Conservation (phyloP, 1,284 basidiomycete genomes). For the Singerocomus inundabilis region DNA sequence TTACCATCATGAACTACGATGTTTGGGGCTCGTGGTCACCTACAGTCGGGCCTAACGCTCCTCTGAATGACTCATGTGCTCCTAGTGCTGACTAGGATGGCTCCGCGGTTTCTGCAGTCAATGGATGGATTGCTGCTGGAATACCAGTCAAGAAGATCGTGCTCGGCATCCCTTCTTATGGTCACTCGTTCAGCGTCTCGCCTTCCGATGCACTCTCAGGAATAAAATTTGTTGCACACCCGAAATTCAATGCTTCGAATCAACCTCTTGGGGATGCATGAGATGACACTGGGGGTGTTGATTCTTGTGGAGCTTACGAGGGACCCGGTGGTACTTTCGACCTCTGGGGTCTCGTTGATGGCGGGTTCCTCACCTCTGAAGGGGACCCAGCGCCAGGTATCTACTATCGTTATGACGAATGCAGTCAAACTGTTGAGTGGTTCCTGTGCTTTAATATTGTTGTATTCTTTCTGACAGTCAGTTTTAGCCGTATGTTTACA, state of each 20-base stretch:
- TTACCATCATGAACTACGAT: constrained; percentile 75
- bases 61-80: constrained; percentile 56
- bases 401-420: background rate
- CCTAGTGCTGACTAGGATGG: constrained; percentile 51
- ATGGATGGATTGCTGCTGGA: constrained; percentile 45
- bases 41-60: constrained; percentile 41
- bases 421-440: constrained; percentile 5
- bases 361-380: constrained; percentile 39
- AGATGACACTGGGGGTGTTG: constrained; percentile 34
- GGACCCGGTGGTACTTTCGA: constrained; percentile 38
- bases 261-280: constrained; percentile 43
- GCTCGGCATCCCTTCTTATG: constrained; percentile 61
- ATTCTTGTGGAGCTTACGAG: constrained; percentile 38
- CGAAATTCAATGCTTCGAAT: constrained; percentile 35
- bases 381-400: constrained; percentile 40
- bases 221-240: constrained; percentile 33
- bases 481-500: constrained; percentile 44
- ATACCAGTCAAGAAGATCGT: constrained; percentile 62
- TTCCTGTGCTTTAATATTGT: background rate
- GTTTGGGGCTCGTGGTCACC: constrained; percentile 35
- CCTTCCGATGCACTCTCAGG: constrained; percentile 22
- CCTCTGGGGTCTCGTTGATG: constrained; percentile 41
- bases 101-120: too few species aligned
- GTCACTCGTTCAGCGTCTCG: constrained; percentile 34
- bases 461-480: background rate